A percentile compares a stretch with the other conserved stretches of the same genome.
phyloP scores from a whole-genome alignment of 164 flowering plant genomes.

The Tetrastigma voinierianum region DNA sequence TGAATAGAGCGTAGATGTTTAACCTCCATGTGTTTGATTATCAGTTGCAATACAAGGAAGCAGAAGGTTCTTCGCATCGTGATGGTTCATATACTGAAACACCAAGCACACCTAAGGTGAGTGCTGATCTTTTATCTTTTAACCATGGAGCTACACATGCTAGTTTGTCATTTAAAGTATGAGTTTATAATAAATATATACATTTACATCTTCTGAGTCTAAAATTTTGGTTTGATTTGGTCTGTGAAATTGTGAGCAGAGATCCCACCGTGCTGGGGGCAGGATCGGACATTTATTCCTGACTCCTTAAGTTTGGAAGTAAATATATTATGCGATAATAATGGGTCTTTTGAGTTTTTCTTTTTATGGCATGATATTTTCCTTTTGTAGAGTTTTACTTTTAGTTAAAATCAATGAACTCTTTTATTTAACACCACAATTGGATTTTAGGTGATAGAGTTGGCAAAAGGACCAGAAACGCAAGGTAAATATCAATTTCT shows the following conservation, averaged over 20 bases:
- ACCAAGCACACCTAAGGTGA: slow-evolving; percentile 81
- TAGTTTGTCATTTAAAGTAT: neutral
- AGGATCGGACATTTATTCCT: slow-evolving; percentile 70
- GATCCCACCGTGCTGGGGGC: slow-evolving; percentile 42
- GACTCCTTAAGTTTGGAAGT: slow-evolving; percentile 74
- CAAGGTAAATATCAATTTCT: slow-evolving; percentile 44
- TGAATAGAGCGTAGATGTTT: neutral
- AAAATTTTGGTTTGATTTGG: neutral
- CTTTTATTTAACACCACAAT: neutral
- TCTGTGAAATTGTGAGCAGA: slow-evolving; percentile 33
- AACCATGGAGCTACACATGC: neutral
- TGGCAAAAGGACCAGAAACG: slow-evolving; percentile 82
- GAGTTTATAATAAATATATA: neutral
- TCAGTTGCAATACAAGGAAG: slow-evolving; percentile 88
- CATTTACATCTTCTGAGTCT: neutral
- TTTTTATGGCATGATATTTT: neutral
- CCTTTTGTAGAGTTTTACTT: neutral
- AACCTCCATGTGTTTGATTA: slow-evolving; percentile 2
- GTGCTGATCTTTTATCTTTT: slow-evolving; percentile 3
- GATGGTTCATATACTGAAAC: slow-evolving; percentile 71
- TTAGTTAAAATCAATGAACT: neutral
- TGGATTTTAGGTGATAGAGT: slow-evolving; percentile 65
- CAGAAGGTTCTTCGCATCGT: slow-evolving; percentile 77
- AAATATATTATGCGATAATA: slow-evolving; percentile 14
- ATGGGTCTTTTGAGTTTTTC: neutral